Conservation (phyloP, 2,329 filamentous ascomycete species). For the Fusarium virguliforme region DNA sequence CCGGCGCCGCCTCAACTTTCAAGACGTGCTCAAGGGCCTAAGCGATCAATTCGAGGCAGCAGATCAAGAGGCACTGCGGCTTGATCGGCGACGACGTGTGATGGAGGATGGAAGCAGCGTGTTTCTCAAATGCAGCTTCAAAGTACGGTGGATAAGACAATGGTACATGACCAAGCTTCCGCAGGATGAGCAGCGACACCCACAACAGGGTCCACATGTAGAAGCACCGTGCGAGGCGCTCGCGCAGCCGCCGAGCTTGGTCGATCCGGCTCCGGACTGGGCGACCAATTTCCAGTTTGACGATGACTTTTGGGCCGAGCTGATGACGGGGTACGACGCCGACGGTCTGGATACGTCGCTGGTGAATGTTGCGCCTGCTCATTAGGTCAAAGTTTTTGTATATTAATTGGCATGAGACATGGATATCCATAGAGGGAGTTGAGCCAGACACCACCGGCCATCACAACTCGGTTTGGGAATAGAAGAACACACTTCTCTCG, state of each 20-base stretch:
- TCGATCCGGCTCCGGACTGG: constrained; percentile 40
- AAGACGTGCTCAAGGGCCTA: constrained; percentile 48
- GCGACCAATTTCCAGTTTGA: constrained; percentile 50
- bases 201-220: constrained; percentile 5
- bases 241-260: constrained; percentile 10
- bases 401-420: background rate
- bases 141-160: constrained; percentile 59
- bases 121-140: constrained; percentile 55
- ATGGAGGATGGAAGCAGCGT: constrained; percentile 54
- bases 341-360: constrained; percentile 33
- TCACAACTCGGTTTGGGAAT: background rate
- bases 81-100: constrained; percentile 47
- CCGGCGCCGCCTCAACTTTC: constrained; percentile 55
- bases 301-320: constrained; percentile 52
- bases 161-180: constrained; percentile 56
- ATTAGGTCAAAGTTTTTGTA: constrained; percentile 8
- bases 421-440: constrained; percentile 4
- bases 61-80: constrained; percentile 47
- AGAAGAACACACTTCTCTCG: background rate
- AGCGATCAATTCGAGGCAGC: constrained; percentile 54
- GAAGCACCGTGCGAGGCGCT: constrained; percentile 22
- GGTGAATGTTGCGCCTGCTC: background rate
- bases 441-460: background rate
- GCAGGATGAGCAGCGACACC: constrained; percentile 34
- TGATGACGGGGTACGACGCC: constrained; percentile 45